A percentile compares a stretch with the other conserved stretches of the same genome.
phyloP scores from a whole-genome alignment of 176 grass and related monocot species.

The Triticum urartu region DNA sequence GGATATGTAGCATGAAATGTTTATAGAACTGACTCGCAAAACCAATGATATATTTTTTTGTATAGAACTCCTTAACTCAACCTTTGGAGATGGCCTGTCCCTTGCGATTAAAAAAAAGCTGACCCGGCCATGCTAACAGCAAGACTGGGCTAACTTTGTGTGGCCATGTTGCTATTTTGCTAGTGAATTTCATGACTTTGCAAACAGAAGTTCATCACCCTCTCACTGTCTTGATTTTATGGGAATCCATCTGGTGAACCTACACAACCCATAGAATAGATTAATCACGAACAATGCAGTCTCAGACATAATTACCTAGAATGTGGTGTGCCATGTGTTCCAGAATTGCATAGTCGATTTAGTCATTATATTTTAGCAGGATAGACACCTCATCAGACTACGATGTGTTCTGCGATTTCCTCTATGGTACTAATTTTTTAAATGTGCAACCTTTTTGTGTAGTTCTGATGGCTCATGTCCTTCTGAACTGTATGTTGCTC shows the following conservation, averaged over 20 bases:
- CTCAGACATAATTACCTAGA: neutral
- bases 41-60: neutral
- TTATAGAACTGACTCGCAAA: neutral
- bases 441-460: neutral
- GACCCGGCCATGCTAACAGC: neutral
- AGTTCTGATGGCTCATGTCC: neutral
- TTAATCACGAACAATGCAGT: neutral
- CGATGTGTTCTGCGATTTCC: neutral
- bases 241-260: neutral
- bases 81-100: neutral
- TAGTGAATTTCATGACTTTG: neutral
- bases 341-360: neutral
- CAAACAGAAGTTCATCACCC: neutral
- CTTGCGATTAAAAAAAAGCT: neutral
- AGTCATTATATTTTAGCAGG: neutral
- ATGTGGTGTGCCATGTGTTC: neutral
- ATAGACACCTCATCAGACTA: neutral
- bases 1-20: neutral
- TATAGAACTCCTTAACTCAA: neutral
- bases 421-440: neutral
- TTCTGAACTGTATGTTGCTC: neutral
- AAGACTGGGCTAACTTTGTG: neutral
- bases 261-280: neutral
- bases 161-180: conserved; percentile 2
- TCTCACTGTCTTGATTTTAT: neutral